Evolutionary conservation across 2,329 filamentous ascomycete species (phyloP), one percentile per base, ranked within the genome.

Genomic region (Pestalotiopsis sp.): DNA sequence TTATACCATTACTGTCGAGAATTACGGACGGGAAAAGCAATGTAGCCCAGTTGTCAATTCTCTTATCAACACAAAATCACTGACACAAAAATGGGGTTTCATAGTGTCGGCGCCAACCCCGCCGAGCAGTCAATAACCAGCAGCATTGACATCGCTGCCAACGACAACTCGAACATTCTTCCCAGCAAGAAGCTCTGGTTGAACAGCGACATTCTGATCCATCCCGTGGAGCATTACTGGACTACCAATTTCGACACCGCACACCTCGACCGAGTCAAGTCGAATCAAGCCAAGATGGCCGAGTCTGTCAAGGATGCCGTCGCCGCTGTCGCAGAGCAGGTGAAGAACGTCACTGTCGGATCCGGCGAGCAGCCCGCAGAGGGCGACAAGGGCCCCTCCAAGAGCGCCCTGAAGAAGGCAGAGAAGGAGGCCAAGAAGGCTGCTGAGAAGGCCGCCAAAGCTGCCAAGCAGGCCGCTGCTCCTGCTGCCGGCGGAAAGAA

Each of bases 291-390:
- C 25, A 62, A 62, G 4, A 67, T 67, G 66, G 66, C 66, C 38
- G 66, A 67, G n/a, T 62, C 66, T 41, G 41, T 56, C 14, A 70
- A 66, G 68, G 89, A 86, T 79, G 88, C 88, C 74, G 79, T 87
- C 76, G 91, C 90, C 80, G 90, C 90, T 83, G 88, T 88, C 65
- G 88, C 90, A 81, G 90, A 91, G 83, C 83, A 87, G 78, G 87
- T 87, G 70, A 87, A 87, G 77, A 82, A 86, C 77, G 88, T 87
- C 36, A 86, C 87, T 65, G 87, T 88, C 52, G 90, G 90, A 79
- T 87, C 87, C 66, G 86, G 86, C 59, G 90, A 90, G 81, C 87
- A 87, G 36, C 78, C 82, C 57, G 72, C 82, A 60, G 64, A 67
- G n/a, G 52, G 11, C n/a, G 52, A 52, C n/a, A 67, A 67, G 56